Base-by-base conservation (phyloP, 495 filamentous ascomycete genomes). In the Aspergillus panamensis region DNA sequence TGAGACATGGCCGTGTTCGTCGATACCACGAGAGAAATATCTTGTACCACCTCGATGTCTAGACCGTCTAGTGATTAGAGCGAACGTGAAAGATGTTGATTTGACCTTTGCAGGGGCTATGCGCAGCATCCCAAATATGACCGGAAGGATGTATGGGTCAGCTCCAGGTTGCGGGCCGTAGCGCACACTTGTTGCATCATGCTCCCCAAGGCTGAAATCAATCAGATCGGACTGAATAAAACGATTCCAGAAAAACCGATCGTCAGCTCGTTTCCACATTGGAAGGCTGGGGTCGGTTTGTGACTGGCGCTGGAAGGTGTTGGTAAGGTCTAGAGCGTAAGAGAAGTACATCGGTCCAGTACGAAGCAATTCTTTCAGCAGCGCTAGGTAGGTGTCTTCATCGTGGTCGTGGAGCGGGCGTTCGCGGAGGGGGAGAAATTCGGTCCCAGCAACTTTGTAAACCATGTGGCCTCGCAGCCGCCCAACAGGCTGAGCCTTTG, bases 171-270 rank as follows among this genome's bases (percentile, higher is more conserved):
- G 90, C 20, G 84, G 81, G 3, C 84, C 85, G 35, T 83, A 81
- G 48, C 84, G 83, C 32, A 77, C 67, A 17, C 72, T 72, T 47
- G 69, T 73, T 9, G 66, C 69, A 58, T 76, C 71, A 48, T 70
- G 62, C 42, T 64, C 70, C 17, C 79, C 79, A 33, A 70, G 78
- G 44, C 90, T 84, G 66, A 96, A 89, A 70, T 96, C 83, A 59
- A 98, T 97, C 47, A 98, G 73, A 61, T 97, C 93, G 3, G 87
- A 86, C 70, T 92, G 89, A 48, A 97, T 77, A 66, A 96, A 95
- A 51, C 86, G 84, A 70, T 98, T 98, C 93, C 93, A 98, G 79
- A 96, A 98, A 77, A 98, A 97, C 51, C 94, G 87, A 64, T 98
- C 92, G 73, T 98, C 94, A 52, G 95, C 89, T 57, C 91, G 77